phyloP scores from a whole-genome alignment of 1,139 yeast genomes.

The Eremothecium cymbalariae region DNA sequence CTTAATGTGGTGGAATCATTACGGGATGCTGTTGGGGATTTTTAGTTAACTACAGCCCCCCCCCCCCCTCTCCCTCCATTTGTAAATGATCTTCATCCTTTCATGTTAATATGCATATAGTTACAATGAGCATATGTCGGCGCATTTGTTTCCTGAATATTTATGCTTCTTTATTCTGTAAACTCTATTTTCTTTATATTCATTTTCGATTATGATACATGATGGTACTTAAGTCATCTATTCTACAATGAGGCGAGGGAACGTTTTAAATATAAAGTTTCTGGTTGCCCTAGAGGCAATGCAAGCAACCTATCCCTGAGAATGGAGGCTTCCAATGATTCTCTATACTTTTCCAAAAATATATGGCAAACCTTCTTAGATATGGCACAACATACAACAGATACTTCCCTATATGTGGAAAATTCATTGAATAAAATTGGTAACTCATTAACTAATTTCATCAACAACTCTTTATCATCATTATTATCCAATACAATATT shows the following conservation, averaged over 20 bases:
- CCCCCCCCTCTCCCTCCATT: too few species aligned
- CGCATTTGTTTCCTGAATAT: too few species aligned
- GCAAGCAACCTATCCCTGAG: conserved; percentile 12
- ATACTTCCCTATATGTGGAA: conserved; percentile 15
- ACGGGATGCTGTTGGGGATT: conserved; percentile 32
- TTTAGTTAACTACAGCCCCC: conserved; percentile 13
- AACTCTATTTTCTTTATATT: too few species aligned
- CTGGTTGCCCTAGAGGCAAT: conserved; percentile 26
- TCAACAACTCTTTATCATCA: conserved; percentile 25
- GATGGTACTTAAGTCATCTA: conserved; percentile 1
- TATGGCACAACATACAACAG: conserved; percentile 29
- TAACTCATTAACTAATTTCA: conserved; percentile 39
- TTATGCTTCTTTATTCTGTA: too few species aligned
- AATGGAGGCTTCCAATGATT: conserved; percentile 3
- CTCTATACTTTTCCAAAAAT: conserved; percentile 8
- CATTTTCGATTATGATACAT: not conserved
- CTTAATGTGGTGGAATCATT: conserved; percentile 64
- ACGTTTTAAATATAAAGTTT: conserved; percentile 14
- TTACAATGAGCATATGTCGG: too few species aligned
- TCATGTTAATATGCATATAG: too few species aligned
- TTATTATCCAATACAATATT: conserved; percentile 17
- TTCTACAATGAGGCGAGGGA: conserved; percentile 8
- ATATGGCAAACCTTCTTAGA: conserved; percentile 17
- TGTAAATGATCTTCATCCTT: too few species aligned
- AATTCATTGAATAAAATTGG: conserved; percentile 29